Evolutionary conservation across 2,329 filamentous ascomycete genomes (phyloP), one percentile per base, ranked within the genome.

Genomic region (Penicillium sp.): DNA sequence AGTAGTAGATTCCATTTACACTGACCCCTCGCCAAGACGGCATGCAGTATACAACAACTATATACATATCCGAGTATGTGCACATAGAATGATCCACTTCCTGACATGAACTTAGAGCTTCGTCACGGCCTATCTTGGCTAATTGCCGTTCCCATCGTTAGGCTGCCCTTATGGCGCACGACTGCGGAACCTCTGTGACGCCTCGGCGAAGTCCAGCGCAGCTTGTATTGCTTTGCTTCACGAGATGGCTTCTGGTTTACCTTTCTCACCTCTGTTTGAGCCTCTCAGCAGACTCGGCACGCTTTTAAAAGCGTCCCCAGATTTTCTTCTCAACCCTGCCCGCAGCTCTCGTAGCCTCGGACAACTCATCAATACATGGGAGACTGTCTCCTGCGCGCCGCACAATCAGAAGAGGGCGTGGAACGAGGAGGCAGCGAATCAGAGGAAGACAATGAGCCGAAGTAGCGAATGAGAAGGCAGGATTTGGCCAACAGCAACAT

Each of bases 41-140:
- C 55, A 58, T 62, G 53, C 55, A 61, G 58, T 58, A 47, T 53
- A 53, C 31, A 41, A 48, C 56, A 60, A 61, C 30, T 31, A 31
- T 31, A 31, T 30, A 30, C n/a, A n/a, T 31, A 31, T 31, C 30
- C 56, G 35, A 61, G 40, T 61, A 57, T 49, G 19, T 55, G 41
- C 57, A 61, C 56, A 40, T 62, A 64, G 51, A 45, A 16, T 62
- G 42, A 56, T 38, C 61, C 55, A 55, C 56, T 55, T 63, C 36
- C 46, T 41, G 49, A 43, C 28, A 61, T 28, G 49, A 63, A 59
- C 50, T 61, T 64, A n/a, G 47, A 59, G 63, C 60, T 60, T 64
- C 49, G 47, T 61, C 59, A 55, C 31, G 47, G 58, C 61, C 60
- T 59, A 28, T 60, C 37, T 28, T 61, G 46, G 55, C 59, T 35